Evolutionary conservation across 2,329 filamentous ascomycete genomes (phyloP).

Genomic region (Trichophyton equinum): DNA sequence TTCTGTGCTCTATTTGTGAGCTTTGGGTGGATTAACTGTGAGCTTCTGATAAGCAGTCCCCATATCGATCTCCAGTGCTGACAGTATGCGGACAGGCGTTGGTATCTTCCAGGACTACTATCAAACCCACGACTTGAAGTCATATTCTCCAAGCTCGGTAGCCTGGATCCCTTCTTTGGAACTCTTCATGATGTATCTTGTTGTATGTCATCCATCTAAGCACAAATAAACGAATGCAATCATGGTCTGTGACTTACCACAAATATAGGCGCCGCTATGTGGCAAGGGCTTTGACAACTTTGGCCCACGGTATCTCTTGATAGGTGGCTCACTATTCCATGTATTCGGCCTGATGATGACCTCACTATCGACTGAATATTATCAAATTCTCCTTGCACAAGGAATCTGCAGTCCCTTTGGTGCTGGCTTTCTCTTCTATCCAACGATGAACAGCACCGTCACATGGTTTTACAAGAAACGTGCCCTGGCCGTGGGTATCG

Average conservation of each 20-base stretch:
- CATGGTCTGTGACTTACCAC: constrained; percentile 16
- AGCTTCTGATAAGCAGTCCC: constrained; percentile 9
- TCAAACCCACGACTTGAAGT: constrained; percentile 35
- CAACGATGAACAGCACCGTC: constrained; percentile 26
- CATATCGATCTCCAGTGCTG: background rate
- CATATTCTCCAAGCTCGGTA: constrained; percentile 43
- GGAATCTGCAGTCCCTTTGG: constrained; percentile 43
- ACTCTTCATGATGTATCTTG: constrained; percentile 42
- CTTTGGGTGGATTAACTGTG: constrained; percentile 42
- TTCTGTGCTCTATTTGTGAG: constrained; percentile 38
- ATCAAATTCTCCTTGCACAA: constrained; percentile 45
- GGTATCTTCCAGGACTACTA: constrained; percentile 51
- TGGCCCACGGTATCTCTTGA: constrained; percentile 45
- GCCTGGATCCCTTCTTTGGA: constrained; percentile 51
- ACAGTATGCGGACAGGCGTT: constrained; percentile 22
- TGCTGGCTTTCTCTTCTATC: constrained; percentile 39
- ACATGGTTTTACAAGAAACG: constrained; percentile 44
- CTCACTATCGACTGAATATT: constrained; percentile 42
- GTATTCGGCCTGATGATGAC: constrained; percentile 50
- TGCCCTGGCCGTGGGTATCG: constrained; percentile 43
- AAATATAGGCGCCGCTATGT: constrained; percentile 45
- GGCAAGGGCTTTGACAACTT: constrained; percentile 51
- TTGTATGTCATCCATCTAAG: constrained; percentile 19
- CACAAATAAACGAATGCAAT: background rate
- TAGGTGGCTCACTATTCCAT: constrained; percentile 41